These are phyloP conservation scores for Stephanocyclus meneghinianus DNA, from an alignment of 352 stramenopile genomes.

Conservation along the genomic window DNA sequence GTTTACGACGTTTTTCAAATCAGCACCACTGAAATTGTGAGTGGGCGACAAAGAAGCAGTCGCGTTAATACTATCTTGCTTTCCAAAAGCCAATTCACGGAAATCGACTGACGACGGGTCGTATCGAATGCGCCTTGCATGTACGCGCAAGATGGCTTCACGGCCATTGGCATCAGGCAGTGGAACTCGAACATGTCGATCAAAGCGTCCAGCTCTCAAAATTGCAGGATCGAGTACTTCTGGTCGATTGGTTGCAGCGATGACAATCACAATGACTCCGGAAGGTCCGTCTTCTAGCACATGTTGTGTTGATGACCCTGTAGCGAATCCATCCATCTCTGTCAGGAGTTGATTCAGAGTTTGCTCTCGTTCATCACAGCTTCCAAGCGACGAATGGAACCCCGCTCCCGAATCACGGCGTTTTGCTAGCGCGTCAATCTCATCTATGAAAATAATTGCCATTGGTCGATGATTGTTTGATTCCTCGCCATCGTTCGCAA, in stretches of 20 bases:
- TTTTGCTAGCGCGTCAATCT: conserved; percentile 82
- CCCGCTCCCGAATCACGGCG: conserved; percentile 37
- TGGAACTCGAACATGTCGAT: conserved; percentile 89
- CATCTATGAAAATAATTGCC: conserved; percentile 82
- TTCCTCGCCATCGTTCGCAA: background rate
- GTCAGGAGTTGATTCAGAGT: conserved; percentile 94
- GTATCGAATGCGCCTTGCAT: conserved; percentile 63
- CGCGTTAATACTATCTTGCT: conserved; percentile 85
- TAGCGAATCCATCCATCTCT: conserved; percentile 92
- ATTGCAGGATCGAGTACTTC: conserved; percentile 94
- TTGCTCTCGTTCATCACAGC: conserved; percentile 93
- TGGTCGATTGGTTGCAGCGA: conserved; percentile 94
- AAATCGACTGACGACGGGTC: conserved; percentile 82
- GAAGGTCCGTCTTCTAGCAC: conserved; percentile 60
- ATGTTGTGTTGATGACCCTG: conserved; percentile 14
- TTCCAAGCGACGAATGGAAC: conserved; percentile 30
- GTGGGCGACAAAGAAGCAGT: conserved; percentile 79
- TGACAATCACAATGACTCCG: conserved; percentile 93
- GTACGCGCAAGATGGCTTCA: conserved; percentile 89
- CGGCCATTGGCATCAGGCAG: conserved; percentile 91
- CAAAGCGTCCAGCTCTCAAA: conserved; percentile 92
- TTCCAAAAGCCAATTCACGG: conserved; percentile 66
- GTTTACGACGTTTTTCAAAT: conserved; percentile 95
- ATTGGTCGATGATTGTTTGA: conserved; percentile 40
- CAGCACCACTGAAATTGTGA: conserved; percentile 91